Evolutionary conservation across 2,329 filamentous ascomycete species (phyloP).

Genomic region (Cryphonectria japonica): DNA sequence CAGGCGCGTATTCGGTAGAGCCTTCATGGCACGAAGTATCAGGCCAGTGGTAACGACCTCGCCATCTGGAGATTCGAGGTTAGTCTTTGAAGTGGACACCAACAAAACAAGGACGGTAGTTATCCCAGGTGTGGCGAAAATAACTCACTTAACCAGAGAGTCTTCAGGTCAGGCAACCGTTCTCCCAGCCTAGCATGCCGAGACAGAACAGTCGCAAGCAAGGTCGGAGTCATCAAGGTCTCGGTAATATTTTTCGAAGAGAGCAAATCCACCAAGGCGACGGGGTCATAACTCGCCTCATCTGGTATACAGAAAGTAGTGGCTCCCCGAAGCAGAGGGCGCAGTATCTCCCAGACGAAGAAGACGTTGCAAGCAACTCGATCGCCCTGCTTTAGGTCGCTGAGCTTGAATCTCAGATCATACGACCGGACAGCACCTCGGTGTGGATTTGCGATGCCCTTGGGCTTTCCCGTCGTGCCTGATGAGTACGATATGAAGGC

Average conservation of each 20-base stretch:
- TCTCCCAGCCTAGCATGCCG: constrained; percentile 68
- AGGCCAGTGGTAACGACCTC: constrained; percentile 82
- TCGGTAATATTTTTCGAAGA: constrained; percentile 70
- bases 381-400: constrained; percentile 71
- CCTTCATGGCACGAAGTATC: constrained; percentile 67
- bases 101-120: too few species aligned
- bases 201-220: constrained; percentile 74
- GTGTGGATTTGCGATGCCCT: constrained; percentile 81
- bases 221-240: constrained; percentile 81
- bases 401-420: constrained; percentile 70
- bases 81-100: not conserved
- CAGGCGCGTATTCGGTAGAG: constrained; percentile 69
- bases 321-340: constrained; percentile 74
- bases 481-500: constrained; percentile 83
- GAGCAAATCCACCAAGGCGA: constrained; percentile 72
- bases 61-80: constrained; percentile 55
- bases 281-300: constrained; percentile 76
- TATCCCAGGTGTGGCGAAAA: too few species aligned
- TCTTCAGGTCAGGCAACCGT: constrained; percentile 67
- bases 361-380: constrained; percentile 88
- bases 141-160: constrained; percentile 63
- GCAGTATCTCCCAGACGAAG: constrained; percentile 83
- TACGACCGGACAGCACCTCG: constrained; percentile 75
- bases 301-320: constrained; percentile 78
- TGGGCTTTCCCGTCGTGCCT: constrained; percentile 78